Percentiles rank a stretch among this genome's conserved stretches.
These are phyloP conservation scores for Neurospora terricola DNA, from an alignment of 495 filamentous ascomycete species.

Conservation along the genomic window DNA sequence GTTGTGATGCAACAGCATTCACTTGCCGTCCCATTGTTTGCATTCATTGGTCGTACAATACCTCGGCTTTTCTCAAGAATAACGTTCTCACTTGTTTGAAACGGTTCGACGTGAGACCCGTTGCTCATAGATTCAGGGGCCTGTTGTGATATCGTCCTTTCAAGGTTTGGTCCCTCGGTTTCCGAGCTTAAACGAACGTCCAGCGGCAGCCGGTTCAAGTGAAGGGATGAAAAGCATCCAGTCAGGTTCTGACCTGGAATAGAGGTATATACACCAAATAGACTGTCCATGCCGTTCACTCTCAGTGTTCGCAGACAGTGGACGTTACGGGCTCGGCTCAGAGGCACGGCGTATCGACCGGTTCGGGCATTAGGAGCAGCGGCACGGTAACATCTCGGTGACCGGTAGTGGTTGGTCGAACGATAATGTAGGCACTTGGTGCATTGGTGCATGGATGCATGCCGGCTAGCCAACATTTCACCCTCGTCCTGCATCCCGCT, in stretches of 20 bases:
- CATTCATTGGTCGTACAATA: no score
- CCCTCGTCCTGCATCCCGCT: no score
- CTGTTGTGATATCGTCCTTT: no score
- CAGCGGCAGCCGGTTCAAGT: no score
- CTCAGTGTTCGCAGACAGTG: neutral
- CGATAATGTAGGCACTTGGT: neutral
- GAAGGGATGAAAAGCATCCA: neutral
- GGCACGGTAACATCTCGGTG: neutral
- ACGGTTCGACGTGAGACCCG: no score
- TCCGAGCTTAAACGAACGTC: neutral
- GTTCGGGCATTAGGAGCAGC: neutral
- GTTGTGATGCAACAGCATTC: neutral
- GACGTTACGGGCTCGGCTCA: neutral
- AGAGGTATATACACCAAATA: neutral
- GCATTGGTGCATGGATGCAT: neutral
- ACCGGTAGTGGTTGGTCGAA: neutral
- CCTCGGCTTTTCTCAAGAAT: no score
- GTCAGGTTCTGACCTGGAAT: neutral
- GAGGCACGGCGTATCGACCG: neutral
- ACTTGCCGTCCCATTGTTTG: neutral
- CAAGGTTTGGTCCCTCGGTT: no score
- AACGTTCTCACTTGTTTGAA: no score
- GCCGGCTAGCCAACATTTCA: neutral
- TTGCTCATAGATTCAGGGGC: no score
- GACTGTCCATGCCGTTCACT: neutral